Evolutionary conservation across 441 rosid genomes (phyloP).

Genomic region (Erysimum pusillum): DNA sequence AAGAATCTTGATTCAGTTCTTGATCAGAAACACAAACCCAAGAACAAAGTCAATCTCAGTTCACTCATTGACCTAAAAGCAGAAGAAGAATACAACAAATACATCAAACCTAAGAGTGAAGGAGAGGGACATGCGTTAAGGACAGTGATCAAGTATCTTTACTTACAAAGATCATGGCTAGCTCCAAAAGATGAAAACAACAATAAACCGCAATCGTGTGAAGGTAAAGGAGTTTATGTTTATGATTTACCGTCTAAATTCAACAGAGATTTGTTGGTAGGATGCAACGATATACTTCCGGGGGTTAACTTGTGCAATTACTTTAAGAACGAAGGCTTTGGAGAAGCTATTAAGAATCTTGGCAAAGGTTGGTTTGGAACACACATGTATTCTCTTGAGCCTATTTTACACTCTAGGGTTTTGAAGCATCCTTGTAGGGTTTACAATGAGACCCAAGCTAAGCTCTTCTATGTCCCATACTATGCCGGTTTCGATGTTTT

Average conservation of each 20-base stretch:
- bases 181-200: slow-evolving; percentile 34
- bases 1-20: slow-evolving; percentile 29
- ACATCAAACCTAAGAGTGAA: slow-evolving; percentile 38
- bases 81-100: slow-evolving; percentile 24
- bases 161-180: slow-evolving; percentile 73
- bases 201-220: slow-evolving; percentile 44
- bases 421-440: slow-evolving; percentile 87
- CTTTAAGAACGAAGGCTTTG: slow-evolving; percentile 65
- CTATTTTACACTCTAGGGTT: slow-evolving; percentile 72
- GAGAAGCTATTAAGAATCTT: slow-evolving; percentile 59
- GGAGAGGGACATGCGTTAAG: slow-evolving; percentile 54
- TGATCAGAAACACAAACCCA: slow-evolving; percentile 9
- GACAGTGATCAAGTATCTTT: slow-evolving; percentile 54
- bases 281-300: slow-evolving; percentile 76
- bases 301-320: slow-evolving; percentile 71
- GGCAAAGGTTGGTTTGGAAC: slow-evolving; percentile 75
- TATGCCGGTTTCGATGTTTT: slow-evolving; percentile 81
- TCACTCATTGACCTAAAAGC: slow-evolving; percentile 25
- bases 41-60: not conserved
- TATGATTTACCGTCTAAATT: slow-evolving; percentile 80
- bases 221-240: slow-evolving; percentile 71
- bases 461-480: slow-evolving; percentile 81
- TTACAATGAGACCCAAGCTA: slow-evolving; percentile 63
- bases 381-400: slow-evolving; percentile 81
- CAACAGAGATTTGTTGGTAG: slow-evolving; percentile 78